Base-by-base conservation (phyloP, 2,329 filamentous ascomycete genomes). In the Colletotrichum shisoi region DNA sequence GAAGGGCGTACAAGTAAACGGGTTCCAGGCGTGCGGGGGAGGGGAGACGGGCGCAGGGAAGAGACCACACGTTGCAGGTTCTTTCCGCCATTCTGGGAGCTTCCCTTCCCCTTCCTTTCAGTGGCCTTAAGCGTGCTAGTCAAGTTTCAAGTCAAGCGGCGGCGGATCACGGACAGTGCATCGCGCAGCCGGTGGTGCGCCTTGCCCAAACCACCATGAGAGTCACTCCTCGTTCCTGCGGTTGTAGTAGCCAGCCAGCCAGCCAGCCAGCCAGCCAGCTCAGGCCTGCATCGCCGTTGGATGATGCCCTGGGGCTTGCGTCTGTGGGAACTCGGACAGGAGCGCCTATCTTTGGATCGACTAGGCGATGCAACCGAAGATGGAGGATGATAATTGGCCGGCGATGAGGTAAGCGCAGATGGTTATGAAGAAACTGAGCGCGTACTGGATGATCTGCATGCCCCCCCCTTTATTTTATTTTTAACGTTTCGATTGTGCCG, bases 181-280 rank as follows among this genome's bases (percentile, higher is more conserved):
- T 58, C 24, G 56, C 48, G 56, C 42, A 48, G 56, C 56, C 12
- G 27, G 27, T n/a, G 27, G 27, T 31, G 42, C 42, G 40, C 54
- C 21, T 45, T 46, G 31, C 31, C 56, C 27, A 57, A 46, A 21
- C 12, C 2, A 21, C 12, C 1, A 42, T 9, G 24, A 34, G 42
- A 59, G 67, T 69, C 31, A 5, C 63, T 70, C n/a, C 42, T 17
- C n/a, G 70, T 51, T 74, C 67, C 63, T 71, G 15, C 12, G 56
- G 56, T n/a, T 37, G 24, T 44, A 44, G 17, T 19, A 15, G 19
- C 21, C 17, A 49, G 46, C 40, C n/a, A 44, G 54, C 27, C 15
- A n/a, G n/a, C n/a, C n/a, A n/a, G n/a, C n/a, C n/a, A n/a, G n/a
- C n/a, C n/a, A n/a, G n/a, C n/a, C n/a, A n/a, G n/a, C n/a, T n/a